Percentiles rank a stretch among this genome's conserved stretches.
phyloP scores from a whole-genome alignment of 352 stramenopile species.

The Aphanomyces astaci region DNA sequence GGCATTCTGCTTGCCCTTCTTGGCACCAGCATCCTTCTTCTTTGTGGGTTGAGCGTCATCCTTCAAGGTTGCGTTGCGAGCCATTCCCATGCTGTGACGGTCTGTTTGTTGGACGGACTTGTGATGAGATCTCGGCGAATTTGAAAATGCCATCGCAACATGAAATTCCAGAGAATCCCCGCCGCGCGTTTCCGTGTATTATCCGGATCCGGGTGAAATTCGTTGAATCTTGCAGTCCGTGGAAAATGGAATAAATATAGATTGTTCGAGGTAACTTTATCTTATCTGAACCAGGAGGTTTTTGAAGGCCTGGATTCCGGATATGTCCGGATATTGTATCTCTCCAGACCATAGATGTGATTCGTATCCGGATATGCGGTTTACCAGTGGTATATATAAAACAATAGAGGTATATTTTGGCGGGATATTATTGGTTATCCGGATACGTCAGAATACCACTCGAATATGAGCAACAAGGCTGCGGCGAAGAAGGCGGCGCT shows the following conservation, averaged over 20 bases:
- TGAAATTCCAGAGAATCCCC: conserved; percentile 6
- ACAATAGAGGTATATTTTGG: not conserved
- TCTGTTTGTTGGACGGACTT: conserved; percentile 8
- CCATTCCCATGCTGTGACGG: conserved; percentile 3
- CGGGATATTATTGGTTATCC: not conserved
- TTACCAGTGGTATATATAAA: not conserved
- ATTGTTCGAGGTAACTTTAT: not conserved
- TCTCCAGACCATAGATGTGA: too few relatives aligned
- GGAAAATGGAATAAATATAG: conserved; percentile 12
- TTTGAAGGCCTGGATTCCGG: too few relatives aligned
- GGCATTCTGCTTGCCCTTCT: conserved; percentile 12
- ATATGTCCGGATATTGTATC: not conserved
- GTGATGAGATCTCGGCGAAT: not conserved
- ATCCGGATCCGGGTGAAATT: conserved; percentile 12
- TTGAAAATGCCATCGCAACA: not conserved
- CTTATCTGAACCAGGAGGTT: too few relatives aligned
- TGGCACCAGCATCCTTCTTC: conserved; percentile 5
- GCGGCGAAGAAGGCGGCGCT: conserved; percentile 52
- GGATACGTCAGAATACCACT: not conserved
- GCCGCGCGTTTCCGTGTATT: not conserved
- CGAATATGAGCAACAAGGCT: conserved; percentile 16
- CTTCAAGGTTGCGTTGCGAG: not conserved
- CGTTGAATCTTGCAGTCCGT: not conserved
- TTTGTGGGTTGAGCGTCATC: not conserved
- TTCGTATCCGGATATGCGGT: not conserved